These are phyloP conservation scores for Capsicum rhomboideum DNA, from an alignment of 257 asterid genomes.

Conservation along the genomic window DNA sequence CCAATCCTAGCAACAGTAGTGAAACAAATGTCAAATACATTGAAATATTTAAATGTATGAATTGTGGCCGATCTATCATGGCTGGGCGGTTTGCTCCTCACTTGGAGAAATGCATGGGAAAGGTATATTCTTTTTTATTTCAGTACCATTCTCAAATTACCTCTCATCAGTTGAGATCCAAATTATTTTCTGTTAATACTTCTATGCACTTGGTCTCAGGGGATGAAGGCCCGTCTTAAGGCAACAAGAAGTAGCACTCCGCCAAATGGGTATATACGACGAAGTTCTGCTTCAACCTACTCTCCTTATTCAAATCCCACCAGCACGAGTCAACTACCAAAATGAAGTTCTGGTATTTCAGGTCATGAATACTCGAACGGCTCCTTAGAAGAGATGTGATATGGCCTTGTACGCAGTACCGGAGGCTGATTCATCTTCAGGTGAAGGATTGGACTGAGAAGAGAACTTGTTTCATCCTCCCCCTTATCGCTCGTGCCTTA, in stretches of 20 bases:
- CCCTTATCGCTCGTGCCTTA: too few species aligned
- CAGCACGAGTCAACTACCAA: constrained; percentile 31
- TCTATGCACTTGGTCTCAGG: constrained; percentile 34
- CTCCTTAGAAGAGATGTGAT: constrained; percentile 33
- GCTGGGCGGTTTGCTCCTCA: constrained; percentile 97
- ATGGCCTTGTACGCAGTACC: background rate
- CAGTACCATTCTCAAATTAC: background rate
- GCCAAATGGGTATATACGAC: constrained; percentile 57
- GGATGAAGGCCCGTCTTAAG: constrained; percentile 88
- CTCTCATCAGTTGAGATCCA: background rate
- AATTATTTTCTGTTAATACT: background rate
- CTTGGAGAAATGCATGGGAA: constrained; percentile 99
- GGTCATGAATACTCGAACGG: constrained; percentile 56
- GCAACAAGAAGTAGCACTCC: constrained; percentile 77
- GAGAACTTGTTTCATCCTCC: too few species aligned
- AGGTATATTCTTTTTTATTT: constrained; percentile 37
- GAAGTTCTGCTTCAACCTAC: constrained; percentile 39
- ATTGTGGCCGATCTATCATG: constrained; percentile 64
- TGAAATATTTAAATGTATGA: constrained; percentile 86
- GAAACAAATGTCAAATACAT: constrained; percentile 78
- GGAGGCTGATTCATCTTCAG: background rate
- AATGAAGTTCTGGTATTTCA: constrained; percentile 44
- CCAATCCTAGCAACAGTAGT: constrained; percentile 63
- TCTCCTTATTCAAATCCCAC: constrained; percentile 37
- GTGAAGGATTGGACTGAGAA: background rate